Evolutionary conservation across 2,329 filamentous ascomycete species (phyloP), one percentile per base, ranked within the genome.

Genomic region (Neonectria punicea): DNA sequence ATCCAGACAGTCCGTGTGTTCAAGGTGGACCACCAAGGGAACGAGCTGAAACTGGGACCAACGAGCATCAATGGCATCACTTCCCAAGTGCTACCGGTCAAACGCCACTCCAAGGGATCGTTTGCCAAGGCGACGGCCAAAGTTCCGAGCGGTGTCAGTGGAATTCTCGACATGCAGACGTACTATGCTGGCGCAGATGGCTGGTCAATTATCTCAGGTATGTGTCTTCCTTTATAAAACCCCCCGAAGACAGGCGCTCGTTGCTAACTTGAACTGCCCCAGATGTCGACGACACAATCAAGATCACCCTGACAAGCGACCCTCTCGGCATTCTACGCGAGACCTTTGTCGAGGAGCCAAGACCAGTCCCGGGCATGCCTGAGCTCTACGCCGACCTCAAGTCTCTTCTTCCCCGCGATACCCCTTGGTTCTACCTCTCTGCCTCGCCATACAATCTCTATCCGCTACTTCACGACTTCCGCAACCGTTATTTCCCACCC

Each of bases 261-360:
- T 49, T 51, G 63, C 71, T 75, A 62, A 76, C 54, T 46, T 25
- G 11, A 46, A 1, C 2, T 2, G 14, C 16, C 39, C 36, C 53
- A 90, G 95, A 98, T 73, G 88, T 98, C 70, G 96, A 98, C 76
- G 95, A 98, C 79, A 97, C 94, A 0, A 97, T 98, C 83, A 98
- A 98, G 80, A 83, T 94, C 70, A 98, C 95, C 0, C 85, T 92
- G 77, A 97, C 95, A 0, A 88, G 90, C 47, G 91, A 93, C 54
- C 90, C 93, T 0, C 85, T 92, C 8, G 93, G 93, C 3, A 95
- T 98, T 73, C 83, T 98, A 5, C 86, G 88, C 51, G 91, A 91
- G 56, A 98, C 95, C 0, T 98, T 98, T 74, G 87, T 92, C 51
- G 91, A 94, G 55, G 83, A 89, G 16, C 91, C 94, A 0, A 82